Evolutionary conservation across 2,329 filamentous ascomycete species (phyloP), one percentile per base, ranked within the genome.

Genomic region (Xylaria sp.): DNA sequence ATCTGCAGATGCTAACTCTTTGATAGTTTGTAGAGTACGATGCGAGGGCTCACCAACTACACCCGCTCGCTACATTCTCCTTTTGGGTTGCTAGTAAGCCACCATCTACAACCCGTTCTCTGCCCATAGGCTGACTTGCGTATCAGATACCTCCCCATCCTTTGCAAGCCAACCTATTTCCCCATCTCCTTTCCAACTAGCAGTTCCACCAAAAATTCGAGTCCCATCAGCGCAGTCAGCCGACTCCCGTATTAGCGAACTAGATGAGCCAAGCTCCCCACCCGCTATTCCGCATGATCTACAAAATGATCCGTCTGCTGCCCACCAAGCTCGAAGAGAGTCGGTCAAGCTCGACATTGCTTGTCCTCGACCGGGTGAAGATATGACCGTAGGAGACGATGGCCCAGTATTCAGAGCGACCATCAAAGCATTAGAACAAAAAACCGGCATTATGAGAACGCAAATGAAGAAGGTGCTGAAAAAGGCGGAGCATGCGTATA

Each of bases 391-490:
- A 21, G 89, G 91, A 21, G 95, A 98, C 70, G 95, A 99, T 78
- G 95, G 95, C 0, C 95, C 96, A 0, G 83, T 99, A 1, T 99
- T 99, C 79, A 88, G 96, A 66, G 96, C 95, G 17, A 98, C 95
- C 0, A 96, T 99, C 84, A 97, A 97, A 76, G 91, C 94, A 0
- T 80, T 98, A 28, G 95, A 99, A 77, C 94, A 97, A 74, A 98
- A 97, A 81, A 99, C 94, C 0, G 92, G 93, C 45, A 96, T 91
- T 70, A 95, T 99, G 91, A 89, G 94, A 61, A 83, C 87, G 21
- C 92, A 94, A 69, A 97, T 98, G 88, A 99, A 99, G 78, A 96
- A 95, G 73, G 91, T 99, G 7, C 81, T 99, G 69, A 96, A 95
- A 75, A 92, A 90, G 73, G 95, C 95, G n/a, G 95, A 98, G 73